Evolutionary conservation across 192 early-diverging fungal species (phyloP), one percentile per base, ranked within the genome.

Genomic region (Entomortierella beljakovae): DNA sequence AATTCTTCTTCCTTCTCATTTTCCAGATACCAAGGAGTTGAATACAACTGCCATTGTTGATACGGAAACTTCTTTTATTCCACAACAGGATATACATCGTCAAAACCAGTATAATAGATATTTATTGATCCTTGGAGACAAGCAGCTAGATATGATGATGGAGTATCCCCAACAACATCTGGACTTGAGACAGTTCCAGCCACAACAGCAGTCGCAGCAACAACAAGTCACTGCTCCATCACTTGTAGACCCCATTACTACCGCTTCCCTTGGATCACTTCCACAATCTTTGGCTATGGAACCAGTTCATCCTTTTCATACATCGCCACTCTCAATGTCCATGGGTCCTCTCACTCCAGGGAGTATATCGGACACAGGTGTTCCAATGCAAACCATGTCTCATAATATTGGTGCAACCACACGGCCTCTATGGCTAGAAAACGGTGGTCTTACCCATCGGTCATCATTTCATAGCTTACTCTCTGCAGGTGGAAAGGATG

Each of bases 71-170:
- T 40, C 26, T 32, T 38, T 48, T 33, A 32, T 53, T 35, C 51
- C 34, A 5, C 31, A 29, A 18, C 68, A 43, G 58, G 59, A 70
- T 40, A 26, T 35, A 18, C 26, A 40, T 25, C 26, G 35, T 40
- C 38, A 55, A 8, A 46, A 18, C 38, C 53, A 42, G 35, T n/a
- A 31, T 31, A 18, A 25, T 35, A 34, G 38, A 46, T 20, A 20
- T 46, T 9, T 16, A 35, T 50, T 38, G 49, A 18, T 34, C 28
- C 40, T 28, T n/a, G 53, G 34, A 18, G 67, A 48, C 53, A 15
- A 51, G 13, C 59, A 29, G 25, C 43, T 50, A 53, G 72, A 75
- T 59, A 75, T 75, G 72, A 75, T 75, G 72, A 75, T 75, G 72
- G 72, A 68, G 53, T 64, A 66, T 37, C 72, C 64, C 20, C 64